These are phyloP conservation scores for Mycosarcoma maydis DNA, from an alignment of 1,284 basidiomycete genomes.

Conservation along the genomic window DNA sequence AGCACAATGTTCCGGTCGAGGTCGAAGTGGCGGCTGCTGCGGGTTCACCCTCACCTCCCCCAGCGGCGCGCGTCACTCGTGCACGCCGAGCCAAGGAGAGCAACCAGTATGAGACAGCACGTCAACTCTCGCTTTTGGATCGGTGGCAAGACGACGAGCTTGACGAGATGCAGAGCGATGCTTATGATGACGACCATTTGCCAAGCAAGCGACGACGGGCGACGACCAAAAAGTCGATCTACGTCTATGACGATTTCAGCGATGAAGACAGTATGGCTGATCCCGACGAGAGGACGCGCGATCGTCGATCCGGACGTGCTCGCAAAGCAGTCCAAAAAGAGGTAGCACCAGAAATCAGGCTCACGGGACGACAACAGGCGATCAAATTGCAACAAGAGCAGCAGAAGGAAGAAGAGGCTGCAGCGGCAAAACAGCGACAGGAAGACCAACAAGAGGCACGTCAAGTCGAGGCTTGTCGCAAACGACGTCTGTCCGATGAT, in stretches of 20 bases:
- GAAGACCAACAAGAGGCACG: constrained; percentile 10
- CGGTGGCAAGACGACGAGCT: constrained; percentile 41
- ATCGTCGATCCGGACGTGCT: constrained; percentile 11
- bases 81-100: constrained; percentile 32
- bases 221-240: constrained; percentile 30
- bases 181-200: constrained; percentile 6
- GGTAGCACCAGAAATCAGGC: constrained; percentile 23
- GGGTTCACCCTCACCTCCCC: constrained; percentile 29
- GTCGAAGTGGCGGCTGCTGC: constrained; percentile 32
- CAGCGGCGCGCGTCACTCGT: constrained; percentile 14
- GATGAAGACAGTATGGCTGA: constrained; percentile 44
- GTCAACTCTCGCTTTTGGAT: constrained; percentile 33
- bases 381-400: constrained; percentile 45
- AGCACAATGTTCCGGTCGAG: constrained; percentile 36
- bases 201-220: constrained; percentile 13
- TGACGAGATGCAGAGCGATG: constrained; percentile 13
- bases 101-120: constrained; percentile 30
- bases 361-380: constrained; percentile 41
- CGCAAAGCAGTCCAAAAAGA: constrained; percentile 12
- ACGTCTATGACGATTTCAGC: constrained; percentile 38
- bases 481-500: constrained; percentile 6
- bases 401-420: constrained; percentile 34
- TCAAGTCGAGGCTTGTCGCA: constrained; percentile 4
- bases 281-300: constrained; percentile 17
- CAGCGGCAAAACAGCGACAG: constrained; percentile 13